These are phyloP conservation scores for Gossypium rotundifolium DNA, from an alignment of 345 rosid genomes.

Conservation along the genomic window DNA sequence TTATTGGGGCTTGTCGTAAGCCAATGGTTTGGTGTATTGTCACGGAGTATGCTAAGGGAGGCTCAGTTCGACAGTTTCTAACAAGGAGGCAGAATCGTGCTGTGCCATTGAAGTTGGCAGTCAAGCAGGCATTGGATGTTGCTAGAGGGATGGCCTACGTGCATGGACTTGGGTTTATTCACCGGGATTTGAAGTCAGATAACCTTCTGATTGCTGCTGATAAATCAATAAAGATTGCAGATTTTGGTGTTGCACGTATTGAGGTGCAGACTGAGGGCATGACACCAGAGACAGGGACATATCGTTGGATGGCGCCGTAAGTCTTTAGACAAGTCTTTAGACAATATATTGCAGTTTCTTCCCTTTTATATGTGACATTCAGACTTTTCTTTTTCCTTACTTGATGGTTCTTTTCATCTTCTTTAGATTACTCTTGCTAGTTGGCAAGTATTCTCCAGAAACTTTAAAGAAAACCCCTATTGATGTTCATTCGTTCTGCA, in stretches of 20 bases:
- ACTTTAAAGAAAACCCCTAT: not conserved
- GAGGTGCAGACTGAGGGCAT: conserved; percentile 50
- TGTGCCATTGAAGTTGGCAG: conserved; percentile 44
- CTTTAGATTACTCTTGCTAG: not conserved
- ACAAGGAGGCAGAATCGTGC: conserved; percentile 34
- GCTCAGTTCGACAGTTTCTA: conserved; percentile 40
- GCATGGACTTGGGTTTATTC: conserved; percentile 45
- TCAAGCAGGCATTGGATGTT: conserved; percentile 48
- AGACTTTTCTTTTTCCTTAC: not conserved
- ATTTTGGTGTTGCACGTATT: conserved; percentile 50
- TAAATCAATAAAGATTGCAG: conserved; percentile 47
- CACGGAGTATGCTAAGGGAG: conserved; percentile 44
- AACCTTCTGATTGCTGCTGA: conserved; percentile 43
- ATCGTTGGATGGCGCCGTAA: conserved; percentile 64
- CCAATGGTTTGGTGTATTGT: conserved; percentile 52
- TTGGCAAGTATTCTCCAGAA: not conserved
- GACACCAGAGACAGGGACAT: conserved; percentile 58
- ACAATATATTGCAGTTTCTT: conserved; percentile 1
- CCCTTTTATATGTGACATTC: not conserved
- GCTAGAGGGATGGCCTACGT: conserved; percentile 50
- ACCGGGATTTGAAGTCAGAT: conserved; percentile 48
- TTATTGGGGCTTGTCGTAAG: conserved; percentile 44
- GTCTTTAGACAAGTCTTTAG: conserved; percentile 27
- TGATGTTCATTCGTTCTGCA: not conserved
- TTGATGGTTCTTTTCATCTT: not conserved